phyloP scores from a whole-genome alignment of 179 eudicot species.

The Pouteria campechiana region DNA sequence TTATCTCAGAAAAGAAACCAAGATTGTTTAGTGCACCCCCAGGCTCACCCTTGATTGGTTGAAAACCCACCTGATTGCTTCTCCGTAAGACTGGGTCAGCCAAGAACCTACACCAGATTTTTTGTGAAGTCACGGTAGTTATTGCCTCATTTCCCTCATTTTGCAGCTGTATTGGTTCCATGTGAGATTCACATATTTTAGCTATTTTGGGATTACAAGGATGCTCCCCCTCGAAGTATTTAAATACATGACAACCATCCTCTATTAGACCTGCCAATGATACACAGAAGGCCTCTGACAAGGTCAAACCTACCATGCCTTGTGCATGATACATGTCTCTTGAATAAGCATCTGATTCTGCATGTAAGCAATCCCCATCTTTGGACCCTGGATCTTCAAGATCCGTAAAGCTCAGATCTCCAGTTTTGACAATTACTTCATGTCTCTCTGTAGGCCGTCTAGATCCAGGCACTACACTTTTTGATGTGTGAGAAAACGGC shows the following conservation, averaged over 20 bases:
- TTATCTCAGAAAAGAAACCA: constrained; percentile 5
- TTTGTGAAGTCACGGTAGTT: constrained; percentile 22
- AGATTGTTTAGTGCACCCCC: constrained; percentile 5
- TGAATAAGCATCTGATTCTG: too few relatives aligned
- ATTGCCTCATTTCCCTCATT: constrained; percentile 13
- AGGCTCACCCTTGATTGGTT: constrained; percentile 8
- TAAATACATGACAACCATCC: constrained; percentile 75
- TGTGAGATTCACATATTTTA: constrained; percentile 13
- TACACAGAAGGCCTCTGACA: constrained; percentile 79
- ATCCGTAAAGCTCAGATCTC: constrained; percentile 6
- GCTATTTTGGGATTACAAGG: constrained; percentile 21
- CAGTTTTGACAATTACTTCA: constrained; percentile 9
- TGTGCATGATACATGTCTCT: constrained; percentile 13
- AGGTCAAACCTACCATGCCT: constrained; percentile 40
- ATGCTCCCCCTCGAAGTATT: constrained; percentile 38
- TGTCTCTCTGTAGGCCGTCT: constrained; percentile 6
- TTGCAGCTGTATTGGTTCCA: constrained; percentile 12
- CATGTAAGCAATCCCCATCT: too few relatives aligned
- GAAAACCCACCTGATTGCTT: constrained; percentile 8
- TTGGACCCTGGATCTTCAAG: too few relatives aligned
- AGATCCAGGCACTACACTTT: constrained; percentile 10
- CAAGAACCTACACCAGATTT: constrained; percentile 54
- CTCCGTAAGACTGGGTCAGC: constrained; percentile 27
- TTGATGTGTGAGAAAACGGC: too few relatives aligned
- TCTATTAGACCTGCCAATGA: constrained; percentile 76